Base-by-base conservation (phyloP, 129 eudicot genomes). In the Ambrosia trifida region DNA sequence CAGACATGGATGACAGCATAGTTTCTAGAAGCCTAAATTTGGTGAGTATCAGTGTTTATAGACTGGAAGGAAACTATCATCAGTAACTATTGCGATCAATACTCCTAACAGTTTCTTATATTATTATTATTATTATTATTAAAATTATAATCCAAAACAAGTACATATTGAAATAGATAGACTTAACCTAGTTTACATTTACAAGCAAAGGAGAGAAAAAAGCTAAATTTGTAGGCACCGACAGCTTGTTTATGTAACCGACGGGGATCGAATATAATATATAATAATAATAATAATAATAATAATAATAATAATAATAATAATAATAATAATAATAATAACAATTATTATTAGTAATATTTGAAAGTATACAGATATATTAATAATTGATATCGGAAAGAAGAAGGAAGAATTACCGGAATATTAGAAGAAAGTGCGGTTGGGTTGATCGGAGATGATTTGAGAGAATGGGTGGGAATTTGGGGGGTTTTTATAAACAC, bases 401-500 rank as follows among this genome's bases (percentile, higher is more conserved):
- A 24, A 24, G 28, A 24, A 24, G 2, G 14, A 67, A 5, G 24
- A 67, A 57, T 67, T 76, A 76, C 80, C 80, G 31, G 31, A 53
- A 28, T 40, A 16, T 30, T 7, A 30, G 46, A 44, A 43, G 40
- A 66, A 56, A 11, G 4, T 44, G 57, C 59, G 16, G 35, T 10
- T 44, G 11, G 31, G 66, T 11, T 41, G 19, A 17, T 17, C 59
- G 60, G 68, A 66, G 53, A 13, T 16, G n/a, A n/a, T n/a, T n/a
- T n/a, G n/a, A n/a, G 24, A n/a, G 38, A 69, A 41, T 24, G 47
- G 66, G 60, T 67, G 74, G 68, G 73, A 31, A 30, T 76, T 76
- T 57, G 74, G 68, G 78, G 80, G 80, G 28, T 0, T 13, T 67
- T 74, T 76, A 66, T 76, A 67, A n/a, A 67, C 33, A 54, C 45